Evolutionary conservation across 164 flowering plant species (phyloP), one percentile per base, ranked within the genome.

Genomic region (Annona cherimola): DNA sequence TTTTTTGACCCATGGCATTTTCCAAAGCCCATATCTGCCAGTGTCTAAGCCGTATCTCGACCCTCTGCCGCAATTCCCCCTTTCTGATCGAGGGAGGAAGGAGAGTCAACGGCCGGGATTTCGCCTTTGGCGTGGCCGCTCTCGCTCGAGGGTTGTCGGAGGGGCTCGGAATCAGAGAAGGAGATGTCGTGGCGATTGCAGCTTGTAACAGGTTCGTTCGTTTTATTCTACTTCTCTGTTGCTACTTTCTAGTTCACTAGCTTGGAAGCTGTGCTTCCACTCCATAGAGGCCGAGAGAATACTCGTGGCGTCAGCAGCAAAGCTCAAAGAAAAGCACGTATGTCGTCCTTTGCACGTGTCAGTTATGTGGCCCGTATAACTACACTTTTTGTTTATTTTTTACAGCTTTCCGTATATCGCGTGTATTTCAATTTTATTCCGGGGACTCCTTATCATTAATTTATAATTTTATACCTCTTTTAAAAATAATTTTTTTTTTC

Each of bases 171-270:
- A 40, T 91, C 61, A 42, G 71, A 61, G 69, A 77, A 40, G 97
- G 98, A 5, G 86, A 92, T 67, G 78, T 92, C 45, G 90, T 94
- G 35, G 93, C 92, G 70, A 81, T 94, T 55, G 87, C 89, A 41
- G 97, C 95, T n/a, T 82, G 86, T 66, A 94, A 90, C 91, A 92
- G 97, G 98, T 92, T 4, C 40, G 60, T 9, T 4, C 40, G 60
- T 9, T 4, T 12, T 61, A 11, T 26, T 26, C 45, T 45, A 4
- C 19, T 7, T 42, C 40, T 61, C 35, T n/a, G 14, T 7, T 26
- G 42, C 57, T 26, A 1, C 35, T 26, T 26, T 26, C 35, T 26
- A 26, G 35, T 26, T 26, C 35, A 26, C 14, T 3, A 19, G 8
- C 41, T 16, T 64, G 42, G 42, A 64, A 4, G 26, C 41, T 64